These are phyloP conservation scores for Colletotrichum cordylinicola DNA, from an alignment of 2,329 filamentous ascomycete species.

Conservation along the genomic window DNA sequence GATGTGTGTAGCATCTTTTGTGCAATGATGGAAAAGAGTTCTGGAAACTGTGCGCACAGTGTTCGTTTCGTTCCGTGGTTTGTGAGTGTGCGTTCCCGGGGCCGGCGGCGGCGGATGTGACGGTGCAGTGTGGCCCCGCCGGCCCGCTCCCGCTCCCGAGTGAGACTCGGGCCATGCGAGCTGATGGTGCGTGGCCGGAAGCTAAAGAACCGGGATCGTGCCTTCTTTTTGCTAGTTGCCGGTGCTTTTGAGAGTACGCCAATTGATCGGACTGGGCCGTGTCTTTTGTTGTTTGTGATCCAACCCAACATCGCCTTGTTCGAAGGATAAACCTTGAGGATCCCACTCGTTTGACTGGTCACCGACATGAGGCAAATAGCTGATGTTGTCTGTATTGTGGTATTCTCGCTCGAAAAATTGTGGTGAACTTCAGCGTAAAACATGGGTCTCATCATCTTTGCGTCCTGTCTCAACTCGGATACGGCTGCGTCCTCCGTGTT, in stretches of 20 bases:
- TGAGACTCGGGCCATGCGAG: neutral
- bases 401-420: neutral
- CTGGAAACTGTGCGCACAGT: neutral
- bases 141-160: neutral
- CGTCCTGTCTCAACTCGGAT: neutral
- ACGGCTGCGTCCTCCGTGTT: neutral
- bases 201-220: neutral
- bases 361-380: too few relatives aligned
- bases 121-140: neutral
- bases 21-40: neutral
- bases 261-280: neutral
- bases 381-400: neutral
- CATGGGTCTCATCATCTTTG: neutral
- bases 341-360: too few relatives aligned
- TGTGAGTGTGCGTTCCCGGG: neutral
- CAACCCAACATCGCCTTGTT: neutral
- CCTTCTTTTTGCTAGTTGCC: neutral
- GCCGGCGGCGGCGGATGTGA: neutral
- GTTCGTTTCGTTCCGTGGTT: neutral
- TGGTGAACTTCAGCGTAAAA: fast-evolving
- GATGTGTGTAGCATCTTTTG: neutral
- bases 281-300: neutral
- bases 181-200: neutral
- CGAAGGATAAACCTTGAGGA: too few relatives aligned
- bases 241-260: neutral